Evolutionary conservation across 768 basidiomycete genomes (phyloP).

Genomic region (Boletus reticuloceps): DNA sequence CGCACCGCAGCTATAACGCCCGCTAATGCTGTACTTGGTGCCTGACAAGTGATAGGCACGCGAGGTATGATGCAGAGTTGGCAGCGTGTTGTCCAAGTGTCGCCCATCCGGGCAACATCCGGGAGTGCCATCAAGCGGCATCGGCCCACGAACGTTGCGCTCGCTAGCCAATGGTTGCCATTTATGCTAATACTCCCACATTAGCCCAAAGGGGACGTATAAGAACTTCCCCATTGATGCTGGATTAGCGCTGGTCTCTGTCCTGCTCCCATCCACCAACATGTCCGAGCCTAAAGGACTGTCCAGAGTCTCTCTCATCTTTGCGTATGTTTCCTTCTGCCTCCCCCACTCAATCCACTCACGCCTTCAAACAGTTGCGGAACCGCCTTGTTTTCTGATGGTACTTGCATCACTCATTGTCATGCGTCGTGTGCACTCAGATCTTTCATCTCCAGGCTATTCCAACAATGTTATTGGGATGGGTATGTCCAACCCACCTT

Average conservation of each 20-base stretch:
- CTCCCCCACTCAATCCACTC: neutral
- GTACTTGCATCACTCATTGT: slow-evolving; percentile 33
- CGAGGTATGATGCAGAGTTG: neutral
- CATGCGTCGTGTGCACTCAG: neutral
- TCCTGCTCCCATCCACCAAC: slow-evolving; percentile 1
- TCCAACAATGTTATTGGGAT: slow-evolving; percentile 77
- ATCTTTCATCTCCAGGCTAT: slow-evolving; percentile 50
- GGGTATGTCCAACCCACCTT: slow-evolving; percentile 45
- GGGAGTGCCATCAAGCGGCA: neutral
- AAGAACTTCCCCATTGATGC: slow-evolving; percentile 1
- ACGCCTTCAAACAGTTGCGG: slow-evolving; percentile 55
- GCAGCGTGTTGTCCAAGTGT: neutral
- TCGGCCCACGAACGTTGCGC: slow-evolving; percentile 21
- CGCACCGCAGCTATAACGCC: neutral
- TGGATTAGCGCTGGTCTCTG: neutral
- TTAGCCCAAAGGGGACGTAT: neutral
- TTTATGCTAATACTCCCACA: neutral
- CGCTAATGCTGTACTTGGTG: neutral
- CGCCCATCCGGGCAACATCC: no score
- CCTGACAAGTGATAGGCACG: neutral
- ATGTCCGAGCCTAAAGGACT: slow-evolving; percentile 28
- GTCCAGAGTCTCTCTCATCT: slow-evolving; percentile 74
- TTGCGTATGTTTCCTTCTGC: slow-evolving; percentile 55
- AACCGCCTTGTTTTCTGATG: slow-evolving; percentile 86
- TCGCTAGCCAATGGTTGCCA: slow-evolving; percentile 11